phyloP scores from a whole-genome alignment of 2,329 filamentous ascomycete genomes.

The Penicillium expansum region DNA sequence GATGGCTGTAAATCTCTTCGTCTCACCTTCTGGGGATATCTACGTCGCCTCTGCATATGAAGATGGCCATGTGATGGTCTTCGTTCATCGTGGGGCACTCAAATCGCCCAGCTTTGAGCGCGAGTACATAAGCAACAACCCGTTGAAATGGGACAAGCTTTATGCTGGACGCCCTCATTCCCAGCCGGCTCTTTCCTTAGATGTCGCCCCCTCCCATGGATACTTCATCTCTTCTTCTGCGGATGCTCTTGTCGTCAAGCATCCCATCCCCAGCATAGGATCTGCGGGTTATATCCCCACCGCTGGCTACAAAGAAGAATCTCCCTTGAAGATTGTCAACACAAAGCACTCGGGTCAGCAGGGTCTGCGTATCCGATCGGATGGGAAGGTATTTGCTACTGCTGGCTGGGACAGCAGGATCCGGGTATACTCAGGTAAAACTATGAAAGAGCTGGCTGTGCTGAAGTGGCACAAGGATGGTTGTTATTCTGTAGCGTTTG shows the following conservation, averaged over 20 bases:
- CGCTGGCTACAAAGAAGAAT: slow-evolving; percentile 19
- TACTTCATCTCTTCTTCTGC: slow-evolving; percentile 78
- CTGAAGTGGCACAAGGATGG: slow-evolving; percentile 92
- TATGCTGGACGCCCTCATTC: slow-evolving; percentile 69
- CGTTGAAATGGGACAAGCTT: slow-evolving; percentile 51
- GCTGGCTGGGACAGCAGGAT: slow-evolving; percentile 87
- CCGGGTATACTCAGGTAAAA: slow-evolving; percentile 76
- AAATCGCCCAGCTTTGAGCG: slow-evolving; percentile 33
- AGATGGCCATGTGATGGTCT: slow-evolving; percentile 71
- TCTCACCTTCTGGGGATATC: slow-evolving; percentile 48
- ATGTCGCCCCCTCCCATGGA: slow-evolving; percentile 49
- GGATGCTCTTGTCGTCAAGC: slow-evolving; percentile 74
- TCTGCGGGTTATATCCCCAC: slow-evolving; percentile 4
- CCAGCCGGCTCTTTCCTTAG: slow-evolving; percentile 78
- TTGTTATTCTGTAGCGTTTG: slow-evolving; percentile 78
- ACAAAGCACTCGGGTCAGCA: slow-evolving; percentile 93
- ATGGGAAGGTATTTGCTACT: slow-evolving; percentile 80
- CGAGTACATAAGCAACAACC: slow-evolving; percentile 14
- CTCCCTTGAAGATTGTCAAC: slow-evolving; percentile 61
- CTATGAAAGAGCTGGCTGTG: slow-evolving; percentile 82
- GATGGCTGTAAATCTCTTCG: slow-evolving; percentile 72
- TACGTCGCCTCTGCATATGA: slow-evolving; percentile 78
- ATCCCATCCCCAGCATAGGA: slow-evolving; percentile 56
- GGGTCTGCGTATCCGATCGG: slow-evolving; percentile 69
- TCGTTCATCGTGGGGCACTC: slow-evolving; percentile 49